Percentiles rank a stretch among this genome's conserved stretches.
These are phyloP conservation scores for Colletotrichum ledebouriae DNA, from an alignment of 2,329 filamentous ascomycete species.

Conservation along the genomic window DNA sequence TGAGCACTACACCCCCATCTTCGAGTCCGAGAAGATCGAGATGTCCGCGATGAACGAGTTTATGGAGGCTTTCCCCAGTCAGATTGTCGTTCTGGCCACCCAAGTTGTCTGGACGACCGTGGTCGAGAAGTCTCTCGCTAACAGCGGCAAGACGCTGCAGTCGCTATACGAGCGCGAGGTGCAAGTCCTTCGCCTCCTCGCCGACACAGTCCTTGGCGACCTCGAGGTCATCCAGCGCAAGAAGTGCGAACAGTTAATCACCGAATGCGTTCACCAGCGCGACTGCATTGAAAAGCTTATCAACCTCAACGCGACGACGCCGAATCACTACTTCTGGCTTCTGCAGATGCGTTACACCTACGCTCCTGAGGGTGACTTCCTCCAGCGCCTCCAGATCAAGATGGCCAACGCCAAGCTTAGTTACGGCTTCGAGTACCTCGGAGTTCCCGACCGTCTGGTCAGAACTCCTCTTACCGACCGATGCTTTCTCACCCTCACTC, in stretches of 20 bases:
- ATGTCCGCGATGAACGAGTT: conserved; percentile 80
- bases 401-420: conserved; percentile 97
- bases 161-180: conserved; percentile 85
- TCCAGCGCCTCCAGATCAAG: conserved; percentile 87
- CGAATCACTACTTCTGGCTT: conserved; percentile 91
- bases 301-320: conserved; percentile 77
- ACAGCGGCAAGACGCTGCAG: conserved; percentile 77
- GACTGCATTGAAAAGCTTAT: conserved; percentile 92
- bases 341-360: conserved; percentile 98
- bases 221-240: conserved; percentile 89
- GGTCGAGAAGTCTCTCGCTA: conserved; percentile 81
- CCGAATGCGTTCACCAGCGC: conserved; percentile 97
- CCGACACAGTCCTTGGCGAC: conserved; percentile 89
- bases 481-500: conserved; percentile 97
- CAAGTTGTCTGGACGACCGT: conserved; percentile 94
- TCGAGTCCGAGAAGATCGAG: conserved; percentile 79
- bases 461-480: conserved; percentile 96
- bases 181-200: conserved; percentile 85
- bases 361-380: conserved; percentile 80
- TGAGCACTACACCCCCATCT: conserved; percentile 83
- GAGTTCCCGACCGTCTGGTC: conserved; percentile 95
- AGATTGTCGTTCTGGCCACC: conserved; percentile 94
- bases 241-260: conserved; percentile 99
- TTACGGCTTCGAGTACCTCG: conserved; percentile 98
- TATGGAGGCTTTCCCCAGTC: conserved; percentile 86